These are phyloP conservation scores for Coprinellus aureogranulatus DNA, from an alignment of 768 basidiomycete genomes.

Conservation along the genomic window DNA sequence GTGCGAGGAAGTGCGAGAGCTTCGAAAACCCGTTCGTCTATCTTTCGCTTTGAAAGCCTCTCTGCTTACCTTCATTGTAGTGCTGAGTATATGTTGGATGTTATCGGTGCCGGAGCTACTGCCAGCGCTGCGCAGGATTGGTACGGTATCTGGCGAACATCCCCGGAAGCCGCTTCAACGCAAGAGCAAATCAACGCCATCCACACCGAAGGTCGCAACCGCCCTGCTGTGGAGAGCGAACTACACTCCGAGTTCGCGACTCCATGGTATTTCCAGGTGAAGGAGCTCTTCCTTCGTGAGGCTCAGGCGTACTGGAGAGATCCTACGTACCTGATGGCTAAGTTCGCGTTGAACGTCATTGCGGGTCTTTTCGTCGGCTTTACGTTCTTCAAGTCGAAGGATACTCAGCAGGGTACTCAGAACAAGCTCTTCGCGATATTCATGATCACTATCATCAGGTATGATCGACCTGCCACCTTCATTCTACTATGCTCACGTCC, in stretches of 20 bases:
- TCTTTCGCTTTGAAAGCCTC: background rate
- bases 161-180: constrained; percentile 38
- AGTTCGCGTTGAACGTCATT: constrained; percentile 51
- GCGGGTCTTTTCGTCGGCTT: constrained; percentile 61
- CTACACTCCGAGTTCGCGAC: constrained; percentile 50
- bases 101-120: constrained; percentile 73
- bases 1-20: constrained; percentile 56
- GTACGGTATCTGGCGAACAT: constrained; percentile 55
- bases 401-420: constrained; percentile 57
- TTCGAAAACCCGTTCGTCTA: constrained; percentile 69
- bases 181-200: constrained; percentile 45
- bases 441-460: constrained; percentile 6
- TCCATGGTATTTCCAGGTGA: constrained; percentile 49
- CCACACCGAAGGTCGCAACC: constrained; percentile 45
- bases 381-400: constrained; percentile 57
- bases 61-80: constrained; percentile 22
- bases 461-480: too few species aligned
- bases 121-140: constrained; percentile 55
- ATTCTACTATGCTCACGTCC: too few species aligned
- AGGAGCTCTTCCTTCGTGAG: constrained; percentile 44
- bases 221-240: constrained; percentile 33
- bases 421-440: constrained; percentile 58
- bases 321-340: constrained; percentile 60
- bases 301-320: constrained; percentile 50
- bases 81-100: constrained; percentile 68